A percentile compares a stretch with the other conserved stretches of the same genome.
These are phyloP conservation scores for Waitea zeae DNA, from an alignment of 1,284 basidiomycete genomes.

Conservation along the genomic window DNA sequence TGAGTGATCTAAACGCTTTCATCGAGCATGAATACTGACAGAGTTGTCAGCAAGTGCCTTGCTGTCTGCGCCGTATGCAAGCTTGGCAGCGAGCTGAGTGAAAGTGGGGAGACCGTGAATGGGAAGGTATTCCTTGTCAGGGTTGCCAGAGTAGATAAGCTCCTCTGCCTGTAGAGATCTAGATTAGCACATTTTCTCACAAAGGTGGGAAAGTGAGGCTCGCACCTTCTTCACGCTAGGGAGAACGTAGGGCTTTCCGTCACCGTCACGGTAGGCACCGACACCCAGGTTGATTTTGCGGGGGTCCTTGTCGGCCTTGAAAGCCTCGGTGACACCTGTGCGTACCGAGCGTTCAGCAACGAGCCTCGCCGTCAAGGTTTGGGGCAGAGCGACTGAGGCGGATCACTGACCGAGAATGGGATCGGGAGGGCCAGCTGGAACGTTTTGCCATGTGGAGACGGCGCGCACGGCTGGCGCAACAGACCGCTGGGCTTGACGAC, in stretches of 20 bases:
- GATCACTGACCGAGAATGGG: constrained; percentile 68
- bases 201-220: constrained; percentile 4
- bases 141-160: constrained; percentile 43
- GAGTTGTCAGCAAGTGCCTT: constrained; percentile 58
- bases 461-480: constrained; percentile 13
- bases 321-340: constrained; percentile 78
- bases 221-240: constrained; percentile 75
- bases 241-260: constrained; percentile 93
- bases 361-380: not conserved
- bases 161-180: constrained; percentile 55
- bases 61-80: constrained; percentile 85
- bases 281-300: constrained; percentile 97
- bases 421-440: constrained; percentile 83
- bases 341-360: not conserved
- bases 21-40: constrained; percentile 26
- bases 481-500: constrained; percentile 13
- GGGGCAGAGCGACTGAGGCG: not conserved
- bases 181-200: constrained; percentile 1
- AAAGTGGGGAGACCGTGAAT: constrained; percentile 87
- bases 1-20: constrained; percentile 3
- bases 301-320: constrained; percentile 83
- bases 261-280: constrained; percentile 85
- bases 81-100: constrained; percentile 76
- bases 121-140: constrained; percentile 97
- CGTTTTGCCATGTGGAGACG: constrained; percentile 68